A percentile compares a stretch with the other conserved stretches of the same genome.
Evolutionary conservation across 768 basidiomycete genomes (phyloP).

Genomic region (Boletus speciosus): DNA sequence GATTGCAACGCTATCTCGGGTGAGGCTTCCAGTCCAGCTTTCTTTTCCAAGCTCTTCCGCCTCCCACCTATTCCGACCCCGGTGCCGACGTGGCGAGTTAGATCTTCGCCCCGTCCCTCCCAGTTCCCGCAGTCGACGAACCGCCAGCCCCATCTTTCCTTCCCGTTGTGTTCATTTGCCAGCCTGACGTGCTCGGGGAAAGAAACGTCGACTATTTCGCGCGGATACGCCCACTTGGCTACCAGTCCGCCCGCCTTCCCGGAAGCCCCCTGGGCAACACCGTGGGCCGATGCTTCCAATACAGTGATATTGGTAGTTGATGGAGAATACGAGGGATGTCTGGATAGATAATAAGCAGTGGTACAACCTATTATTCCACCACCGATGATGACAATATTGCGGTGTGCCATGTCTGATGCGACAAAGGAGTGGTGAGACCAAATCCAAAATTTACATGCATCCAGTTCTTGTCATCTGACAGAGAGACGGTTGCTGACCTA

Average conservation of each 20-base stretch:
- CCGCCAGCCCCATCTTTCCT: conserved; percentile 80
- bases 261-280: conserved; percentile 74
- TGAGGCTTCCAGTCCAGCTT: conserved; percentile 38
- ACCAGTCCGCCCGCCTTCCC: conserved; percentile 86
- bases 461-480: background rate
- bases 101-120: conserved; percentile 56
- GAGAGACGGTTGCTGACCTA: conserved; percentile 1
- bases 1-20: conserved; percentile 17
- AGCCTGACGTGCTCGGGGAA: conserved; percentile 66
- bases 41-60: conserved; percentile 55
- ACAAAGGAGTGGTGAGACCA: background rate
- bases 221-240: conserved; percentile 81
- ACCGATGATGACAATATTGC: conserved; percentile 70
- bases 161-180: conserved; percentile 65
- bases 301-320: conserved; percentile 50
- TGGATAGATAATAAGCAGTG: conserved; percentile 75
- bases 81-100: conserved; percentile 12
- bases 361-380: conserved; percentile 86
- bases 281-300: conserved; percentile 64
- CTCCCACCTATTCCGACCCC: conserved; percentile 31
- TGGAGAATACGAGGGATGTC: conserved; percentile 46
- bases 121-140: conserved; percentile 70
- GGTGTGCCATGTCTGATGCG: conserved; percentile 7
- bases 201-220: conserved; percentile 65
- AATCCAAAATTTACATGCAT: background rate